Base-by-base conservation (phyloP, 31 red algal genomes). In the Odonthalia washingtoniensis region DNA sequence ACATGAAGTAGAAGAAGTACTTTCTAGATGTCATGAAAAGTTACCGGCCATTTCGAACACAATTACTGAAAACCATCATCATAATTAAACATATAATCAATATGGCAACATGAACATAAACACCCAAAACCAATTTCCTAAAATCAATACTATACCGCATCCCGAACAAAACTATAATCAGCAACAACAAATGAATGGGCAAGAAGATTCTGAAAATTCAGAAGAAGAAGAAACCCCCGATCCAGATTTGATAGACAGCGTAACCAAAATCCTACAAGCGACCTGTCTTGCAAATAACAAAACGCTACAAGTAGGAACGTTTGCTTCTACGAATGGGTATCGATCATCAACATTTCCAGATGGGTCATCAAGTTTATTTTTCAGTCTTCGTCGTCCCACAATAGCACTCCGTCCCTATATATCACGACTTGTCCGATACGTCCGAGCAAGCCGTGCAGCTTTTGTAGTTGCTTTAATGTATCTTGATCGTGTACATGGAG, bases 391-490 rank as follows among this genome's bases (percentile, higher is more conserved):
- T 32, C 32, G 44, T 27, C 83, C 83, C 39, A 60, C 66, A 32
- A 73, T 86, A 0, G n/a, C 40, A 16, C 37, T 86, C 32, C 35
- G 42, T 42, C 45, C 38, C 27, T 92, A 92, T 68, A 72, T 92
- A 5, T 72, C 28, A 30, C 70, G 81, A 64, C 82, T 92, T 24
- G 74, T 92, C 1, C 52, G 46, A 4, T 83, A 77, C 42, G 64
- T 92, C 30, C 49, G 78, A 39, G 80, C 86, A 1, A 86, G 81
- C 57, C 70, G 72, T 12, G 72, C 53, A 34, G 91, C 88, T 16
- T 94, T 89, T 72, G 45, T 94, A 9, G 91, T 89, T 4, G 91
- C 85, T 18, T 61, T 94, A 31, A 69, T 89, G 16, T 89, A 84
- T 64, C 77, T 94, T 14, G 91, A 94, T 75, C 91, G 85, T 18